Evolutionary conservation across 306 rosid genomes (phyloP).

Genomic region (Pterocarpus santalinus): DNA sequence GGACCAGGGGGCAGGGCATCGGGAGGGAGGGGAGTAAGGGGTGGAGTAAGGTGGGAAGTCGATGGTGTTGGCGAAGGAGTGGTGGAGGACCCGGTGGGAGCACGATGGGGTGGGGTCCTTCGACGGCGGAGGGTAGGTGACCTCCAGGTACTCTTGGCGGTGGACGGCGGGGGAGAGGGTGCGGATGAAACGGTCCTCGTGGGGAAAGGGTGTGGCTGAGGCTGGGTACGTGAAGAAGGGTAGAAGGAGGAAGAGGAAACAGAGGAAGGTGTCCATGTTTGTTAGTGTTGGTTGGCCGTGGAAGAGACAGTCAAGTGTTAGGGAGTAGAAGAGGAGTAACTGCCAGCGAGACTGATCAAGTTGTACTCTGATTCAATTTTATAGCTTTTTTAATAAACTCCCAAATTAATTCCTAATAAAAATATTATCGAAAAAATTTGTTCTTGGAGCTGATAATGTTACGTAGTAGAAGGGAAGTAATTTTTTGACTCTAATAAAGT

Average conservation of each 20-base stretch:
- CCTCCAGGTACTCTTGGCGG: conserved; percentile 63
- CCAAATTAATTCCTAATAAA: no score
- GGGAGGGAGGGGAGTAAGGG: conserved; percentile 63
- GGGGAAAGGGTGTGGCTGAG: conserved; percentile 44
- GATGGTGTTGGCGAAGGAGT: conserved; percentile 79
- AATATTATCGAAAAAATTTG: no score
- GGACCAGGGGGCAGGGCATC: conserved; percentile 72
- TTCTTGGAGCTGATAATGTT: no score
- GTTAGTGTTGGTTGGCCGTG: not conserved
- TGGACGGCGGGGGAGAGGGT: conserved; percentile 8
- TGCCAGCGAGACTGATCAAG: not conserved
- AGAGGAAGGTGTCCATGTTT: conserved; percentile 45
- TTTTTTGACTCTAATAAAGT: no score
- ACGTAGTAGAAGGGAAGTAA: no score
- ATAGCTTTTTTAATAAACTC: no score
- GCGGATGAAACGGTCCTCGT: conserved; percentile 55
- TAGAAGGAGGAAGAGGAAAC: conserved; percentile 10
- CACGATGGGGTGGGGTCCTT: conserved; percentile 63
- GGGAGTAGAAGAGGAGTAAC: not conserved
- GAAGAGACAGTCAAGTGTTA: not conserved
- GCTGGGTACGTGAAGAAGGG: conserved; percentile 13
- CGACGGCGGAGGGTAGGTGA: conserved; percentile 60
- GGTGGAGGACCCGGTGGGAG: conserved; percentile 59
- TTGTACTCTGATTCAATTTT: no score
- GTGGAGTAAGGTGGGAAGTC: conserved; percentile 71